phyloP scores from a whole-genome alignment of 169 alveolate species.

The Eimeria necatrix region DNA sequence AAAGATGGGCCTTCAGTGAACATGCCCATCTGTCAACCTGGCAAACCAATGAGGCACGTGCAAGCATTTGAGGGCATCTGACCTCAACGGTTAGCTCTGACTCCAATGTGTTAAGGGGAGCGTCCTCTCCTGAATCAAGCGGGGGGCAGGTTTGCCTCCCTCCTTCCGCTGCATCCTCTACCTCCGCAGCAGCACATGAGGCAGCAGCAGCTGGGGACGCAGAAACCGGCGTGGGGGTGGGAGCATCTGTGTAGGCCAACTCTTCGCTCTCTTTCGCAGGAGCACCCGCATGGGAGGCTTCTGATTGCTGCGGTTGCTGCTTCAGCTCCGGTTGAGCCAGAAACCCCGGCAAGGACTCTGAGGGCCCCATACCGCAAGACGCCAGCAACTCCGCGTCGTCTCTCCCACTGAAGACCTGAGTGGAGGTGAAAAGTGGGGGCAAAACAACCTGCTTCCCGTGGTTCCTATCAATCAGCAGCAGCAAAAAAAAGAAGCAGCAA shows the following conservation, averaged over 20 bases:
- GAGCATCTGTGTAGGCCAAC: too few relatives aligned
- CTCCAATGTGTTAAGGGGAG: background rate
- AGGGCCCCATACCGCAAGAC: conserved; percentile 61
- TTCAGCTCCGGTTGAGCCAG: background rate
- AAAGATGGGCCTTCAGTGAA: too few relatives aligned
- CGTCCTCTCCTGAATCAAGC: background rate
- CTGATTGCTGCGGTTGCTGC: conserved; percentile 15
- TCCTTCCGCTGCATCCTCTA: conserved; percentile 6
- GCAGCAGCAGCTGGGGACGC: background rate
- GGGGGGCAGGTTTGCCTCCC: background rate
- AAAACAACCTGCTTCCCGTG: background rate
- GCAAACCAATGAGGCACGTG: too few relatives aligned
- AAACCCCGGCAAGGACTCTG: conserved; percentile 44
- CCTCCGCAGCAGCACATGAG: background rate
- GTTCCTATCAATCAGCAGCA: conserved; percentile 40
- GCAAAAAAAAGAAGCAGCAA: background rate
- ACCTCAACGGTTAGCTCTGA: too few relatives aligned
- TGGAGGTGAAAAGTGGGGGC: conserved; percentile 51
- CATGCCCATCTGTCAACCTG: too few relatives aligned
- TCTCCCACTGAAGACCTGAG: conserved; percentile 38
- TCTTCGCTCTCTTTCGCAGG: background rate
- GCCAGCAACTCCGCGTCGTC: conserved; percentile 67
- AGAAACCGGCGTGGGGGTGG: too few relatives aligned
- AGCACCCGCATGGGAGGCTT: background rate
- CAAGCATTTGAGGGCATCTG: too few relatives aligned